Percentiles rank a stretch among this genome's conserved stretches.
Evolutionary conservation across 1,284 basidiomycete species (phyloP).

Genomic region (Trametes pubescens): DNA sequence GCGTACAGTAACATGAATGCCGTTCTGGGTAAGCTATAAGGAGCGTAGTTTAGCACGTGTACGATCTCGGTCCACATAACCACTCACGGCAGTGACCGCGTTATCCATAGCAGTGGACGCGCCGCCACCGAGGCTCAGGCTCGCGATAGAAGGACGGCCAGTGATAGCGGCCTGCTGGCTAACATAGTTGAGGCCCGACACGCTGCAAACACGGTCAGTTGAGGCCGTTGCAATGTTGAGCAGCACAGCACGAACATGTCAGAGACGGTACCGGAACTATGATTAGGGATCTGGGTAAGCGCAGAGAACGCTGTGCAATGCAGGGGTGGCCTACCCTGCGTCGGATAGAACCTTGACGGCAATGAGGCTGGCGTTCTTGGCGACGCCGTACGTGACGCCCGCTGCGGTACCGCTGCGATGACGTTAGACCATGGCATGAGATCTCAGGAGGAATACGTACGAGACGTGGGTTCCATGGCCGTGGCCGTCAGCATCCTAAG

Average conservation of each 20-base stretch:
- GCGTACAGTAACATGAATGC: constrained; percentile 43
- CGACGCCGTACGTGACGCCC: constrained; percentile 71
- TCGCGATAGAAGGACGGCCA: constrained; percentile 70
- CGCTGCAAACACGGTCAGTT: constrained; percentile 42
- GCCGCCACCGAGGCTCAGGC: constrained; percentile 77
- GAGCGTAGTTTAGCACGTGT: background rate
- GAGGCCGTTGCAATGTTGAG: background rate
- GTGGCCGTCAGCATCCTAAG: constrained; percentile 66
- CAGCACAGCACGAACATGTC: constrained; percentile 31
- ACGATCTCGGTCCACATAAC: background rate
- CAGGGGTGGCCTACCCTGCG: constrained; percentile 51
- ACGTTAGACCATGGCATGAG: constrained; percentile 49
- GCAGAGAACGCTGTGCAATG: constrained; percentile 51
- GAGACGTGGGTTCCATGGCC: constrained; percentile 55
- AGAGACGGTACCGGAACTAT: constrained; percentile 49
- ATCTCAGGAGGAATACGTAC: constrained; percentile 35
- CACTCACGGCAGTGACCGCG: constrained; percentile 54
- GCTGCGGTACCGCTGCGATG: constrained; percentile 56
- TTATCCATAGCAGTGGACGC: constrained; percentile 69
- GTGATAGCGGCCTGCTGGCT: constrained; percentile 52
- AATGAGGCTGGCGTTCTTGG: constrained; percentile 71
- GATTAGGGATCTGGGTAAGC: constrained; percentile 45
- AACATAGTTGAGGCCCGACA: constrained; percentile 57
- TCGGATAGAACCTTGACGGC: constrained; percentile 80
- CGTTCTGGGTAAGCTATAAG: constrained; percentile 35